These are phyloP conservation scores for Globisporangium sylvaticum DNA, from an alignment of 352 stramenopile genomes.

Conservation along the genomic window DNA sequence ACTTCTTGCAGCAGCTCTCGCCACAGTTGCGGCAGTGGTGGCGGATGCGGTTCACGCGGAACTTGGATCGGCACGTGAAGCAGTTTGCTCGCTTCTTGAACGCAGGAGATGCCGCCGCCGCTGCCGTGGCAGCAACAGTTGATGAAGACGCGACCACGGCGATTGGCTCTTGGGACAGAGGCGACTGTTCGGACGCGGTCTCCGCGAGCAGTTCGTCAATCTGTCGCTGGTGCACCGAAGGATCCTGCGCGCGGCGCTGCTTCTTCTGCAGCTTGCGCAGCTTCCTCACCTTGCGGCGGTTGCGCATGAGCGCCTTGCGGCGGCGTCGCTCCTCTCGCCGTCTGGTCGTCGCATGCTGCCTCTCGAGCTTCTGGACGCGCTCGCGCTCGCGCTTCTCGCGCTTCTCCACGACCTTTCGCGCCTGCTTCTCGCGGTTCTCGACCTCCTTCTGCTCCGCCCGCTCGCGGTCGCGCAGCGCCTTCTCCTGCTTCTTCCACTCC, in stretches of 20 bases:
- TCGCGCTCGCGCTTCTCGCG: constrained; percentile 14
- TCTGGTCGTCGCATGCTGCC: constrained; percentile 16
- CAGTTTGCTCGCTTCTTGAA: constrained; percentile 38
- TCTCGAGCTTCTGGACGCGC: constrained; percentile 23
- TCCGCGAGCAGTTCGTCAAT: constrained; percentile 8
- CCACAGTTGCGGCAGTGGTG: constrained; percentile 69
- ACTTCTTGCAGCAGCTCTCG: constrained; percentile 54
- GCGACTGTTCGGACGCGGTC: background rate
- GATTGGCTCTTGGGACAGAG: background rate
- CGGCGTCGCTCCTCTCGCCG: constrained; percentile 11
- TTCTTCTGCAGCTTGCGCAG: constrained; percentile 13
- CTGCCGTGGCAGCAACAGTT: background rate
- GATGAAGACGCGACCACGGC: background rate
- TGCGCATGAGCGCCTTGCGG: constrained; percentile 8
- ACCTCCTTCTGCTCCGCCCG: constrained; percentile 13
- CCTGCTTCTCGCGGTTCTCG: constrained; percentile 12
- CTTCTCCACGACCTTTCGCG: constrained; percentile 16
- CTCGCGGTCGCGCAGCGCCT: constrained; percentile 16
- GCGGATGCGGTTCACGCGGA: constrained; percentile 33
- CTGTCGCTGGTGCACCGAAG: background rate
- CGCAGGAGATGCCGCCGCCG: constrained; percentile 8
- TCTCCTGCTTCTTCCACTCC: constrained; percentile 19
- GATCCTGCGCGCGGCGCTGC: constrained; percentile 7
- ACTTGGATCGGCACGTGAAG: constrained; percentile 36
- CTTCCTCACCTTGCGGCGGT: constrained; percentile 15